A percentile compares a stretch with the other conserved stretches of the same genome.
Conservation (phyloP, 345 rosid species). For the Sonneratia alba region DNA sequence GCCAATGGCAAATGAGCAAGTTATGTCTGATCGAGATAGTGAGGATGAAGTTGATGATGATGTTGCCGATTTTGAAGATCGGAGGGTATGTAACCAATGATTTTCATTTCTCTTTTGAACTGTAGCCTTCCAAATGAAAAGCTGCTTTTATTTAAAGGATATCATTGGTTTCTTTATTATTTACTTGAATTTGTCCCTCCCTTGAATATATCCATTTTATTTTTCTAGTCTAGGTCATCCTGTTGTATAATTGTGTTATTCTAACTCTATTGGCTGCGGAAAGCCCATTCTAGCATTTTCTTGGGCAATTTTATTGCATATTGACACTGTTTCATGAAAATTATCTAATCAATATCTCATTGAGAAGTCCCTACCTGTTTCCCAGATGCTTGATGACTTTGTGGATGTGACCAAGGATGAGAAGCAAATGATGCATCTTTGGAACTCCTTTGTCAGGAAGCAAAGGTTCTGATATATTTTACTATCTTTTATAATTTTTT, state of each 20-base stretch:
- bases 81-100: conserved; percentile 45
- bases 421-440: conserved; percentile 94
- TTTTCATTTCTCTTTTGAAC: background rate
- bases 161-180: background rate
- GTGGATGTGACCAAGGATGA: conserved; percentile 96
- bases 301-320: background rate
- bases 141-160: background rate
- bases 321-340: background rate
- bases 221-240: background rate
- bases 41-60: conserved; percentile 99
- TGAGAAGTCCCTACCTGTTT: background rate
- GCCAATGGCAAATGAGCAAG: conserved; percentile 97
- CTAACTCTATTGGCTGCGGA: background rate
- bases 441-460: conserved; percentile 97
- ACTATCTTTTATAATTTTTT: background rate
- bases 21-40: conserved; percentile 85
- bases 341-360: background rate
- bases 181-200: background rate
- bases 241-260: background rate
- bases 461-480: conserved; percentile 50
- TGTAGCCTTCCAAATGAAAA: background rate
- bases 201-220: background rate
- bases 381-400: conserved; percentile 96
- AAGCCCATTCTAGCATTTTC: background rate
- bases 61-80: conserved; percentile 98